Percentiles rank a stretch among this genome's conserved stretches.
These are phyloP conservation scores for Teratosphaeria destructans DNA, from an alignment of 2,329 filamentous ascomycete species.

Conservation along the genomic window DNA sequence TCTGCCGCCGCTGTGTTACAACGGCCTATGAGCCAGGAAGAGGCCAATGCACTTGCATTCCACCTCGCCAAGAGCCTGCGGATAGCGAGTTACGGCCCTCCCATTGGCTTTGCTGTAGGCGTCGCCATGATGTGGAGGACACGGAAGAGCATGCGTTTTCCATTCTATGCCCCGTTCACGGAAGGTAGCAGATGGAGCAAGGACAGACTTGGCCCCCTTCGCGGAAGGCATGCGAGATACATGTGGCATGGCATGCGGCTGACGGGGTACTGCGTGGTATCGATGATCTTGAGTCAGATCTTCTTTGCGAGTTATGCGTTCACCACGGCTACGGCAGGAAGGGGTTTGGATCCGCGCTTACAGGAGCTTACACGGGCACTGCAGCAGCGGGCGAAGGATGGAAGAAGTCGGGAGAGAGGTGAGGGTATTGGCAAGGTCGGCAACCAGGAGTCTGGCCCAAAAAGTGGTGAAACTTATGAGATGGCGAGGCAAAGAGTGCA, in stretches of 20 bases:
- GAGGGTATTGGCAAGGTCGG: conserved; percentile 7
- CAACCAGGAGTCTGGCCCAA: conserved; percentile 13
- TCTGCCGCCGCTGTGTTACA: conserved; percentile 23
- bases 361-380: conserved; percentile 29
- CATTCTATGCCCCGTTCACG: conserved; percentile 31
- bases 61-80: conserved; percentile 30
- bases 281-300: conserved; percentile 24
- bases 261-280: conserved; percentile 21
- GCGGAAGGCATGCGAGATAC: conserved; percentile 21
- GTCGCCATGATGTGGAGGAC: conserved; percentile 26
- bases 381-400: conserved; percentile 20
- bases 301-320: conserved; percentile 23
- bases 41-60: conserved; percentile 33
- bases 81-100: conserved; percentile 29
- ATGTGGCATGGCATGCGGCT: conserved; percentile 23
- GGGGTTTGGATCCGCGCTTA: conserved; percentile 31
- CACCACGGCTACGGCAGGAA: conserved; percentile 24
- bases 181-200: conserved; percentile 27
- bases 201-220: conserved; percentile 26
- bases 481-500: conserved; percentile 20
- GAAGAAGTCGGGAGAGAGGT: conserved; percentile 3
- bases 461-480: conserved; percentile 18
- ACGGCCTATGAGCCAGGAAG: conserved; percentile 29
- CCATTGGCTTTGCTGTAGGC: conserved; percentile 24
- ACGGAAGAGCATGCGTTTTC: conserved; percentile 28